Conservation (phyloP, 345 rosid genomes). For the Syzygium grande region DNA sequence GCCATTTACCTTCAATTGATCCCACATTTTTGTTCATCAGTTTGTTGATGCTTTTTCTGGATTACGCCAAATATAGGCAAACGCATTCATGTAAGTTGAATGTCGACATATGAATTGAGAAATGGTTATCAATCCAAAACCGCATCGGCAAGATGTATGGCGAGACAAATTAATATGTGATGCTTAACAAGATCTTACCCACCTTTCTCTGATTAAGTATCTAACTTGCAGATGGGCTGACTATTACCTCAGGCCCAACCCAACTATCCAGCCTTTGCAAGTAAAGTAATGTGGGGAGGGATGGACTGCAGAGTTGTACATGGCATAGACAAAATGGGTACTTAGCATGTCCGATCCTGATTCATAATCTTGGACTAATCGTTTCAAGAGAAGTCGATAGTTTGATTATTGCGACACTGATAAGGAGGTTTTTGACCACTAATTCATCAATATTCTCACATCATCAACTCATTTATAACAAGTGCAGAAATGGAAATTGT, state of each 20-base stretch:
- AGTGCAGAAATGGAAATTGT: neutral
- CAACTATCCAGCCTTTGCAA: neutral
- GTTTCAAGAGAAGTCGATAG: neutral
- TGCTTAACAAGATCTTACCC: neutral
- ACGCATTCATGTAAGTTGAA: neutral
- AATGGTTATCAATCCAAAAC: rapidly evolving
- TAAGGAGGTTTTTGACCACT: neutral
- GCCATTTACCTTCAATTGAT: neutral
- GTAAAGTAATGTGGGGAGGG: neutral
- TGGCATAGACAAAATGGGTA: neutral
- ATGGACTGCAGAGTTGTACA: neutral
- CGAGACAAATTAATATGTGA: neutral
- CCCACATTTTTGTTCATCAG: neutral
- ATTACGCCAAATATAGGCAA: neutral
- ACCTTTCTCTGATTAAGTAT: neutral
- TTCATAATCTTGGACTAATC: neutral
- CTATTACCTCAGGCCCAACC: neutral
- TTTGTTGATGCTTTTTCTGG: neutral
- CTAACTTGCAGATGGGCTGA: neutral
- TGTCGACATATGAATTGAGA: neutral
- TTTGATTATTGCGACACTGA: neutral
- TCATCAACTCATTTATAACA: neutral
- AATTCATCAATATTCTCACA: neutral
- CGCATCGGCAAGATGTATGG: neutral
- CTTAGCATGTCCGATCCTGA: too few relatives aligned